Evolutionary conservation across 1,284 basidiomycete genomes (phyloP).

Genomic region (Caloboletus firmus): DNA sequence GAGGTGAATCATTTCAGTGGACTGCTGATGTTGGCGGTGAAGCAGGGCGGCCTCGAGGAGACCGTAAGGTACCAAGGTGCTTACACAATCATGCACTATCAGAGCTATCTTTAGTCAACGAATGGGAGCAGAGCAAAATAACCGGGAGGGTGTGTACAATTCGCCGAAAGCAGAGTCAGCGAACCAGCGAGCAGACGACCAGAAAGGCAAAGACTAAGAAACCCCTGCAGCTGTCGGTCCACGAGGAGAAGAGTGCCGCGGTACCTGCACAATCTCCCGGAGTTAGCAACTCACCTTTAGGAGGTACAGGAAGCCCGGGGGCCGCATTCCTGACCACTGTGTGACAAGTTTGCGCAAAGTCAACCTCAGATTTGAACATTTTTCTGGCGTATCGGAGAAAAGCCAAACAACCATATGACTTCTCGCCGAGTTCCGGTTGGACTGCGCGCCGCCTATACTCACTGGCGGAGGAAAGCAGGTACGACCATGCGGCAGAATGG

Average conservation of each 20-base stretch:
- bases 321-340: not conserved
- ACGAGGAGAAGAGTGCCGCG: not conserved
- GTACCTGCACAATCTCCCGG: not conserved
- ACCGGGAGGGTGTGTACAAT: not conserved
- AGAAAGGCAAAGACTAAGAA: not conserved
- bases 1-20: constrained; percentile 14
- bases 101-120: not conserved
- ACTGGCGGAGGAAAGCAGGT: constrained; percentile 1
- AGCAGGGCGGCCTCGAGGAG: constrained; percentile 22
- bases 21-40: constrained; percentile 25
- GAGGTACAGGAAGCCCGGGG: not conserved
- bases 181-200: not conserved
- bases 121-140: constrained; percentile 2
- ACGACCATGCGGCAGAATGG: constrained; percentile 9
- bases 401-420: not conserved
- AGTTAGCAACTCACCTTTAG: not conserved
- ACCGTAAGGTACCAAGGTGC: constrained; percentile 10
- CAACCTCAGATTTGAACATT: not conserved
- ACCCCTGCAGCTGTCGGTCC: not conserved
- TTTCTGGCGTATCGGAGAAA: constrained; percentile 4
- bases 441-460: constrained; percentile 2
- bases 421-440: constrained; percentile 17
- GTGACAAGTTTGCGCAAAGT: not conserved
- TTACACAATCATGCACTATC: constrained; percentile 10
- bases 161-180: not conserved